phyloP scores from a whole-genome alignment of 805 yeast species.

The Saccharomycopsis babjevae region DNA sequence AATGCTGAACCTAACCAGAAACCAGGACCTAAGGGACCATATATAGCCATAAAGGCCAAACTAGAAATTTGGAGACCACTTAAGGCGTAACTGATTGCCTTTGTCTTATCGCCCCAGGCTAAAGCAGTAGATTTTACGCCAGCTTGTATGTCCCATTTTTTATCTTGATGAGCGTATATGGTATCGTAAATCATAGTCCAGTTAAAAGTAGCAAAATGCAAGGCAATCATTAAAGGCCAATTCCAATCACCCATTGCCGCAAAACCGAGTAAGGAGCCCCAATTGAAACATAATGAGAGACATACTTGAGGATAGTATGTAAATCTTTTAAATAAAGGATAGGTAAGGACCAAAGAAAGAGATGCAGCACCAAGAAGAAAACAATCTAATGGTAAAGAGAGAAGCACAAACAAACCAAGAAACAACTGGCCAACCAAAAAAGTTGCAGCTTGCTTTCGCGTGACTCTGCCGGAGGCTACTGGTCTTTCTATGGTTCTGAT shows the following conservation, averaged over 20 bases:
- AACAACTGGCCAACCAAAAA: slow-evolving; percentile 67
- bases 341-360: slow-evolving; percentile 67
- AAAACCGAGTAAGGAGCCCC: slow-evolving; percentile 92
- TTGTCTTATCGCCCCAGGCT: slow-evolving; percentile 81
- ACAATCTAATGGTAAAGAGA: slow-evolving; percentile 70
- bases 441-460: slow-evolving; percentile 54
- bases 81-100: slow-evolving; percentile 53
- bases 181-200: slow-evolving; percentile 98
- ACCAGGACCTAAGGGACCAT: slow-evolving; percentile 68
- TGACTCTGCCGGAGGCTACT: slow-evolving; percentile 78
- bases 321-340: slow-evolving; percentile 88
- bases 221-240: slow-evolving; percentile 63
- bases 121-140: slow-evolving; percentile 95
- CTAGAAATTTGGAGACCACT: slow-evolving; percentile 59
- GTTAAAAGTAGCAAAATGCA: slow-evolving; percentile 63
- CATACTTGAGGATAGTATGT: slow-evolving; percentile 92
- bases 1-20: slow-evolving; percentile 55
- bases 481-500: slow-evolving; percentile 87
- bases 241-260: slow-evolving; percentile 92
- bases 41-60: slow-evolving; percentile 56
- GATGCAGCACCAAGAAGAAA: slow-evolving; percentile 77
- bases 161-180: slow-evolving; percentile 96
- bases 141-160: slow-evolving; percentile 72
- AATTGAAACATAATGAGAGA: slow-evolving; percentile 73
- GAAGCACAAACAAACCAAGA: slow-evolving; percentile 62